phyloP scores from a whole-genome alignment of 768 basidiomycete genomes.

The Tricholoma bakamatsutake region DNA sequence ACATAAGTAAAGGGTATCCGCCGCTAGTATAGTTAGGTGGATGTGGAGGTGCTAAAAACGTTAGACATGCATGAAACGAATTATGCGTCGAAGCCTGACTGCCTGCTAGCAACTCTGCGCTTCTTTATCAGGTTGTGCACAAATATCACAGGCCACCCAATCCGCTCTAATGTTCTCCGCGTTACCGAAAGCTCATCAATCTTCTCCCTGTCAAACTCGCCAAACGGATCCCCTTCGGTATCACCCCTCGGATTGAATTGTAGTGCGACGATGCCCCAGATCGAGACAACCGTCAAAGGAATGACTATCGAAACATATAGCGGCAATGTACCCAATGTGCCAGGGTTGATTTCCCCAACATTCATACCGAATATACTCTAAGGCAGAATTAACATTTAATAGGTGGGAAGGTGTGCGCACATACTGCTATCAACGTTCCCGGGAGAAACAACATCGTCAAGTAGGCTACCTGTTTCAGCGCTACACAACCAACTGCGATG shows the following conservation, averaged over 20 bases:
- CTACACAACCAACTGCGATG: slow-evolving; percentile 13
- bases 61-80: neutral
- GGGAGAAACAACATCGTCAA: slow-evolving; percentile 61
- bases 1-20: too few relatives aligned
- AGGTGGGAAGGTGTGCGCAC: slow-evolving; percentile 8
- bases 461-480: slow-evolving; percentile 51
- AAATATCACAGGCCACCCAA: slow-evolving; percentile 13
- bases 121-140: neutral
- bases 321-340: slow-evolving; percentile 24
- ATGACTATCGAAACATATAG: slow-evolving; percentile 35
- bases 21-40: too few relatives aligned
- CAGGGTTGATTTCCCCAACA: slow-evolving; percentile 32
- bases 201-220: too few relatives aligned
- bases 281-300: slow-evolving; percentile 36
- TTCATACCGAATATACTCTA: slow-evolving; percentile 58
- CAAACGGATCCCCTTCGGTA: neutral
- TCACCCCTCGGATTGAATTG: slow-evolving; percentile 23
- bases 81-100: neutral
- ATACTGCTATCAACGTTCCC: slow-evolving; percentile 41
- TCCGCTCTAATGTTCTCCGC: slow-evolving; percentile 8
- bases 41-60: too few relatives aligned
- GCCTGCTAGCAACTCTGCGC: neutral
- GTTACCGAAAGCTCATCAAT: neutral
- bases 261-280: slow-evolving; percentile 42
- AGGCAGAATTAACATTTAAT: neutral